A percentile compares a stretch with the other conserved stretches of the same genome.
Conservation (phyloP, 1,139 yeast genomes). For the Pichia sp. region DNA sequence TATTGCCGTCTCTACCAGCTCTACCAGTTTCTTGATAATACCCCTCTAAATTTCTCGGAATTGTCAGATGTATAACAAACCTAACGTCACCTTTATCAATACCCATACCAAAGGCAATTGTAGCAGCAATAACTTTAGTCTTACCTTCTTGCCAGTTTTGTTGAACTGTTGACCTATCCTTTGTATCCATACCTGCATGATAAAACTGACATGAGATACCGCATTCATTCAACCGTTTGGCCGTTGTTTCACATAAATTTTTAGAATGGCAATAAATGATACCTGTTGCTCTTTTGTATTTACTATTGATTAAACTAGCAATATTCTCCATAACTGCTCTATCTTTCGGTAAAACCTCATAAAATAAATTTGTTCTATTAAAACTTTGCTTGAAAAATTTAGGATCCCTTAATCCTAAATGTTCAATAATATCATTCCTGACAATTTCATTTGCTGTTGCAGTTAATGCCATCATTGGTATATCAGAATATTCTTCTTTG, state of each 20-base stretch:
- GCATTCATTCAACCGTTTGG: slow-evolving; percentile 48
- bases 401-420: slow-evolving; percentile 52
- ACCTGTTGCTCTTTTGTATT: slow-evolving; percentile 62
- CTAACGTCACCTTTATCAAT: slow-evolving; percentile 95
- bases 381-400: slow-evolving; percentile 68
- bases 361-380: slow-evolving; percentile 78
- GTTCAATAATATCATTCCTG: slow-evolving; percentile 74
- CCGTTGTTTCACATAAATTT: slow-evolving; percentile 77
- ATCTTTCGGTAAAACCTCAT: slow-evolving; percentile 65
- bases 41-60: slow-evolving; percentile 89
- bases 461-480: slow-evolving; percentile 93
- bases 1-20: slow-evolving; percentile 91
- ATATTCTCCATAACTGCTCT: slow-evolving; percentile 56
- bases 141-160: slow-evolving; percentile 71
- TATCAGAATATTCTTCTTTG: slow-evolving; percentile 63
- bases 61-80: slow-evolving; percentile 80
- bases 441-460: slow-evolving; percentile 97
- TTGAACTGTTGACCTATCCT: slow-evolving; percentile 66
- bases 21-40: slow-evolving; percentile 98
- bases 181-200: slow-evolving; percentile 90
- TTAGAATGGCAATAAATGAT: slow-evolving; percentile 92
- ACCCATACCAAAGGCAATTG: slow-evolving; percentile 98
- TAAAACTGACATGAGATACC: slow-evolving; percentile 72
- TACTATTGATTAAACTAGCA: slow-evolving; percentile 44
- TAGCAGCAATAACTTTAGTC: slow-evolving; percentile 82